A percentile compares a stretch with the other conserved stretches of the same genome.
Conservation (phyloP, 2,329 filamentous ascomycete species). For the Aotearoamyces nothofagi region DNA sequence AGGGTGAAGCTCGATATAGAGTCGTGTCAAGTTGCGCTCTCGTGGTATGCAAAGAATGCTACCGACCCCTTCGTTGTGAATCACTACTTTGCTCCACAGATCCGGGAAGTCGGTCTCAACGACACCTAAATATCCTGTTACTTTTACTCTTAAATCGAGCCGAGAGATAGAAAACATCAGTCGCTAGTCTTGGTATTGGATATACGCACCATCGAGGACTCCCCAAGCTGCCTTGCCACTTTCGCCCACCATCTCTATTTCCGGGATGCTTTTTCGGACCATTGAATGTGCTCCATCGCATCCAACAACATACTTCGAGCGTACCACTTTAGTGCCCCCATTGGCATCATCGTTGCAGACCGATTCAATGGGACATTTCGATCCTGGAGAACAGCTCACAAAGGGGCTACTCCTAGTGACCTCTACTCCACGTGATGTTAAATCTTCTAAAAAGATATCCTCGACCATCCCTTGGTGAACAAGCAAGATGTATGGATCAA, state of each 20-base stretch:
- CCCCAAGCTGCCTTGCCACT: constrained; percentile 41
- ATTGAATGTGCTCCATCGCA: constrained; percentile 38
- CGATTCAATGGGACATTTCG: constrained; percentile 15
- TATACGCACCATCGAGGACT: constrained; percentile 31
- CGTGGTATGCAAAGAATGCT: constrained; percentile 48
- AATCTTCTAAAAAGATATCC: constrained; percentile 37
- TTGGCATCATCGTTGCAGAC: constrained; percentile 37
- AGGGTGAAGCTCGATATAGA: constrained; percentile 44
- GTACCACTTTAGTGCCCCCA: constrained; percentile 34
- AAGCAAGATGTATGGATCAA: constrained; percentile 26
- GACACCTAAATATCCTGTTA: constrained; percentile 21
- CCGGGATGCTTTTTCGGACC: constrained; percentile 33
- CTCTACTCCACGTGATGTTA: constrained; percentile 28
- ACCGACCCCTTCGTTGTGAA: constrained; percentile 35
- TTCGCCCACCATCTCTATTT: constrained; percentile 42
- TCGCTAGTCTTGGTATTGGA: constrained; percentile 27
- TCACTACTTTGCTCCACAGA: constrained; percentile 39
- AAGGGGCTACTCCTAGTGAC: constrained; percentile 28
- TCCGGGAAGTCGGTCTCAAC: constrained; percentile 35
- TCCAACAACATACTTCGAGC: constrained; percentile 48
- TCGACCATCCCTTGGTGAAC: constrained; percentile 33
- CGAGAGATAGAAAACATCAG: too few species aligned
- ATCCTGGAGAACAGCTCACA: constrained; percentile 20
- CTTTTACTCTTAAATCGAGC: constrained; percentile 27
- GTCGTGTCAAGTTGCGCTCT: constrained; percentile 41